phyloP scores from a whole-genome alignment of 2,329 filamentous ascomycete species.

The Pseudogymnoascus sp. region DNA sequence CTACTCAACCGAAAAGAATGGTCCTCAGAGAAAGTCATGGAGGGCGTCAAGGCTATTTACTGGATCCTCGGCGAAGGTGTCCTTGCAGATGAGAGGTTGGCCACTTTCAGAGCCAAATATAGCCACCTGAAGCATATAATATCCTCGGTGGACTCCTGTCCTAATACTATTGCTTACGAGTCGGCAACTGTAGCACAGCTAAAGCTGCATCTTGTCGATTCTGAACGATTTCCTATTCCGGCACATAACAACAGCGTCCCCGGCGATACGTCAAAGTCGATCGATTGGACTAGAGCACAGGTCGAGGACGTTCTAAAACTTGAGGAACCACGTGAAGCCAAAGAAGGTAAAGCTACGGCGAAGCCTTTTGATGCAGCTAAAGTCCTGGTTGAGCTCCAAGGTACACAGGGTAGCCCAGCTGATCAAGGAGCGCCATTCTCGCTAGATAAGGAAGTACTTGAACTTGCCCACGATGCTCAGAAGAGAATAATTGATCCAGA shows the following conservation, averaged over 20 bases:
- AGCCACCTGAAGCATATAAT: conserved; percentile 63
- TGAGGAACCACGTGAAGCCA: conserved; percentile 10
- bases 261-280: not conserved
- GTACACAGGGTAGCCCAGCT: conserved; percentile 15
- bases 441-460: conserved; percentile 37
- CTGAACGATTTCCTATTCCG: conserved; percentile 63
- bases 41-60: conserved; percentile 57
- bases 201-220: conserved; percentile 64
- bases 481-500: conserved; percentile 31
- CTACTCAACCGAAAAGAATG: conserved; percentile 68
- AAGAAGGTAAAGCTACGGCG: conserved; percentile 12
- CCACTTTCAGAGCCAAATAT: conserved; percentile 59
- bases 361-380: conserved; percentile 36
- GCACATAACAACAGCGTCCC: conserved; percentile 46
- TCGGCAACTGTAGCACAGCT: conserved; percentile 58
- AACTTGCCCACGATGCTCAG: conserved; percentile 43
- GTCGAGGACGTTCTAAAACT: conserved; percentile 17
- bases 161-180: conserved; percentile 66
- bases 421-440: conserved; percentile 9
- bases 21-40: conserved; percentile 54
- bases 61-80: conserved; percentile 75
- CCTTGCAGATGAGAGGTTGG: conserved; percentile 50
- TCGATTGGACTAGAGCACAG: conserved; percentile 5
- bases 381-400: conserved; percentile 30
- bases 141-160: conserved; percentile 62